Evolutionary conservation across 495 filamentous ascomycete genomes (phyloP), one percentile per base, ranked within the genome.

Genomic region (Xylaria flabelliformis): DNA sequence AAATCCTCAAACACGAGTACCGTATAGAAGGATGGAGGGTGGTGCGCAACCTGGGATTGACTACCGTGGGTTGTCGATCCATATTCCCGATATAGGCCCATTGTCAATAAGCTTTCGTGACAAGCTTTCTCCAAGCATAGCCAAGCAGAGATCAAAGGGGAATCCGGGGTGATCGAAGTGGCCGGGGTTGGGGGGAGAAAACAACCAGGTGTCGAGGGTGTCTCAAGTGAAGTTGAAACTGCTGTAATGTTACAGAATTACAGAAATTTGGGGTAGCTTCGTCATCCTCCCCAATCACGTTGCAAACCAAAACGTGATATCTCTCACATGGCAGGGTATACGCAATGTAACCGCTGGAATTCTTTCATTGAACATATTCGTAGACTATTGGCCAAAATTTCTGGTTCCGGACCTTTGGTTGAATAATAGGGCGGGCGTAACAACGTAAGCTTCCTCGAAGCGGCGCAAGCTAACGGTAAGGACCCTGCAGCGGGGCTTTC

Each of bases 191-290:
- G 19, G 5, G 5, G 32, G 64, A 48, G 56, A 61, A 62, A 69
- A 46, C 53, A 46, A 64, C 36, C 36, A 59, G 55, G 24, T 19
- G 26, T 29, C 26, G 26, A 29, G 26, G 26, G 26, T 29, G 53
- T 69, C 53, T 69, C 67, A 69, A 59, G 53, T 61, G 36, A 4
- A 26, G 42, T 69, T 62, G 67, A 69, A 69, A 69, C 67, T 24
- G 53, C 53, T 46, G 53, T 61, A 51, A 2, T 69, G 67, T 69
- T 69, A 69, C 67, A 69, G 55, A 61, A 59, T 55, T 21, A 34
- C 53, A 62, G 53, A 34, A 55, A 62, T 48, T 41, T 10, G 21
- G 24, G 41, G 32, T 44, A 36, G 34, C 65, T 56, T 56, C 50
- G 65, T 67, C 65, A 56, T 67, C 65, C 4, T 8, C 8, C 32